Evolutionary conservation across 306 rosid genomes (phyloP), one percentile per base, ranked within the genome.

Genomic region (Cucumis melo): DNA sequence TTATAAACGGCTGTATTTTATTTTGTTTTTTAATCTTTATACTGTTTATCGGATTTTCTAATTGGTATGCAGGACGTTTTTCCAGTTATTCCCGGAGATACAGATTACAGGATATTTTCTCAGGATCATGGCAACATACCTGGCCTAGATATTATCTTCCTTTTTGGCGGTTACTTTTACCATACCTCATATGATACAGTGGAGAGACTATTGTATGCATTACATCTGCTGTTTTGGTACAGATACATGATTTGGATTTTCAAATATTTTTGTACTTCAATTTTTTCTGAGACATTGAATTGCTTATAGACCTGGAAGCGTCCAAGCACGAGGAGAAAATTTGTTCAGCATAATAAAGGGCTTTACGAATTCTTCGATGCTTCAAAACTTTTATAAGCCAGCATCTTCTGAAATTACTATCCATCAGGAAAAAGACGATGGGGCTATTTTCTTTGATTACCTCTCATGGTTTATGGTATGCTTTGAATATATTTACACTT

Each of bases 261-360:
- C 38, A 29, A 55, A 66, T 55, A 66, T 10, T 62, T 78, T 86
- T 66, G 20, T 76, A 71, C 71, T 73, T 80, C 74, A 81, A 82
- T 58, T 78, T 87, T 74, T 79, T 78, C 87, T 90, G 86, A 88
- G 83, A 74, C 70, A 34, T 82, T 76, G 68, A 74, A 78, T 79
- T 84, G 78, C 72, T 71, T 80, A 76, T 83, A 95, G 99, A 90
- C 98, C 98, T 54, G 99, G 99, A 80, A 95, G 99, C 82, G 85
- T 95, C 77, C 99, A 95, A 89, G 98, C 98, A 65, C 99, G 99
- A 0, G 99, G 99, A 78, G 99, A 92, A 46, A 95, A 95, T 89
- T 86, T 95, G 88, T 82, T 90, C 84, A 86, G 96, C 87, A 57
- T 95, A 66, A 83, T 91, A 74, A 95, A 89, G 84, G 90, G 93